These are phyloP conservation scores for Tetraselmis striata DNA, from an alignment of 139 green algal genomes.

Conservation along the genomic window DNA sequence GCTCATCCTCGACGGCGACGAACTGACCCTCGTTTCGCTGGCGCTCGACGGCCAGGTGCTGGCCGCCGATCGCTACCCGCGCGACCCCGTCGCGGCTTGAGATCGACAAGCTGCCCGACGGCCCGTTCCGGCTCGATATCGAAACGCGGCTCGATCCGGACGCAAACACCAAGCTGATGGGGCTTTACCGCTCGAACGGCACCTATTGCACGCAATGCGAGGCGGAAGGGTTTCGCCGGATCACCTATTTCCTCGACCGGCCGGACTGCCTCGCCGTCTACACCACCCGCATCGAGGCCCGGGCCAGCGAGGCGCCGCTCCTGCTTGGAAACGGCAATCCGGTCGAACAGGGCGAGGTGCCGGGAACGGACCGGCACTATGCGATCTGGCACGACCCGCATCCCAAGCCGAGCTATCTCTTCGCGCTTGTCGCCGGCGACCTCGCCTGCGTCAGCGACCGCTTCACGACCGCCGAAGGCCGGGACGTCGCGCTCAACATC, in stretches of 20 bases:
- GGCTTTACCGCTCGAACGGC: too few species aligned
- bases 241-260: constrained; percentile 95
- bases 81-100: too few species aligned
- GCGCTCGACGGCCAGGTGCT: too few species aligned
- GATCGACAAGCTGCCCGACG: too few species aligned
- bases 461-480: constrained; percentile 74
- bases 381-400: constrained; percentile 82
- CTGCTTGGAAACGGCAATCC: constrained; percentile 97
- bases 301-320: constrained; percentile 85
- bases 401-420: constrained; percentile 96
- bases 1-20: too few species aligned
- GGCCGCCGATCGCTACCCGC: too few species aligned
- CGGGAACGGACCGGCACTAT: constrained; percentile 61
- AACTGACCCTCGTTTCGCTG: too few species aligned
- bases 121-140: too few species aligned
- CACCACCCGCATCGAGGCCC: constrained; percentile 82
- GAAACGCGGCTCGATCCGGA: too few species aligned
- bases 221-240: constrained; percentile 94
- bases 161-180: too few species aligned
- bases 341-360: constrained; percentile 62
- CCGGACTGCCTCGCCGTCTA: constrained; percentile 77
- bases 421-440: constrained; percentile 93
- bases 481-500: constrained; percentile 79
- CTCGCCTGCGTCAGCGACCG: constrained; percentile 72
- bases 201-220: too few species aligned